phyloP scores from a whole-genome alignment of 2,329 filamentous ascomycete genomes.

The Nannizzia gypsea region DNA sequence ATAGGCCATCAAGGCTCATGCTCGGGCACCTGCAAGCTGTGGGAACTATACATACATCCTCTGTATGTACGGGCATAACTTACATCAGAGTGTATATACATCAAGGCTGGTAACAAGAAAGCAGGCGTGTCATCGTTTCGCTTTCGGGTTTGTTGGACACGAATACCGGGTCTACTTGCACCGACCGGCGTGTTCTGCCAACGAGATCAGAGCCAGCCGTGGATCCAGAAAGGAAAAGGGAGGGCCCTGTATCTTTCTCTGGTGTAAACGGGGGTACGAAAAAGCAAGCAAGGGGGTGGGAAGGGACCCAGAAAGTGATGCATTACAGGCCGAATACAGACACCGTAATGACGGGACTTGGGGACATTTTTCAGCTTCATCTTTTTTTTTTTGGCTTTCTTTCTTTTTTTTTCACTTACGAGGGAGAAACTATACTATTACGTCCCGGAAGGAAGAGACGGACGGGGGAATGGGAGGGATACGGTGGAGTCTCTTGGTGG shows the following conservation, averaged over 20 bases:
- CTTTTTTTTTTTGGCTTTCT: neutral
- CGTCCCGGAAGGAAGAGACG: neutral
- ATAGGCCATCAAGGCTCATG: neutral
- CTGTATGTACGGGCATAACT: too few relatives aligned
- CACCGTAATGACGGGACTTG: neutral
- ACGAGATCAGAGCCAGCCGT: neutral
- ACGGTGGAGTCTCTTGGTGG: neutral
- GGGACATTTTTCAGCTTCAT: too few relatives aligned
- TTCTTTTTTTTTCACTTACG: neutral
- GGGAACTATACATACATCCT: too few relatives aligned
- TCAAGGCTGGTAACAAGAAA: neutral
- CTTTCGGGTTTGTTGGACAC: constrained; percentile 2
- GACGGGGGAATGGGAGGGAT: constrained; percentile 3
- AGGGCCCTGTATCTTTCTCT: neutral
- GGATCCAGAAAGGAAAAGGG: neutral
- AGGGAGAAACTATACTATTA: neutral
- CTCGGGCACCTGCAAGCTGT: too few relatives aligned
- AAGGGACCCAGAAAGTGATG: neutral
- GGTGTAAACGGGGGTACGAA: neutral
- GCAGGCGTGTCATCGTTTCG: constrained; percentile 2
- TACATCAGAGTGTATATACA: too few relatives aligned
- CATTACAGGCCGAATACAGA: constrained; percentile 3
- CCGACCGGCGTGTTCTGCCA: constrained; percentile 3
- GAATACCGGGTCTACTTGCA: constrained; percentile 2
- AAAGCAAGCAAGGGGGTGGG: neutral